phyloP scores from a whole-genome alignment of 1,284 basidiomycete genomes.

The Ustilago xerochloae region DNA sequence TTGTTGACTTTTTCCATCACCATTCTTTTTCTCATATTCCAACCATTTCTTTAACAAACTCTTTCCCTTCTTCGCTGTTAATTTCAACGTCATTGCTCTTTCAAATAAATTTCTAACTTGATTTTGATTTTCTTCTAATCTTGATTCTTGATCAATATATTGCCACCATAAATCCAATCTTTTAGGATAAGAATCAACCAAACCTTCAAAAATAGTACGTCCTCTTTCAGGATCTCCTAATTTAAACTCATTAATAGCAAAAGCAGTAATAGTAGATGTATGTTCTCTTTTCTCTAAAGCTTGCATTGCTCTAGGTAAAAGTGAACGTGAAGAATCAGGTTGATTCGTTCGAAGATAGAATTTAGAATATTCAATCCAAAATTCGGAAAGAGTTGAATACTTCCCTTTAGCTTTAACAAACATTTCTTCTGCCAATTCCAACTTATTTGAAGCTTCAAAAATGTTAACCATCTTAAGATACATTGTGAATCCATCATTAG shows the following conservation, averaged over 20 bases:
- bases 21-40: constrained; percentile 84
- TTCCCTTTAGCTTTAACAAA: constrained; percentile 76
- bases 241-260: constrained; percentile 95
- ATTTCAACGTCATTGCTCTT: constrained; percentile 82
- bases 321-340: constrained; percentile 82
- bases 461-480: constrained; percentile 86
- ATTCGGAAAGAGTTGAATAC: constrained; percentile 88
- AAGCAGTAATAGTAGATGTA: constrained; percentile 91
- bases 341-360: constrained; percentile 78
- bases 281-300: constrained; percentile 95
- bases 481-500: constrained; percentile 92
- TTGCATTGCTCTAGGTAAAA: constrained; percentile 89
- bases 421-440: constrained; percentile 53
- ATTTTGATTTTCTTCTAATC: constrained; percentile 24
- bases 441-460: constrained; percentile 83
- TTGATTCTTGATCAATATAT: constrained; percentile 93
- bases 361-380: constrained; percentile 89
- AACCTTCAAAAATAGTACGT: constrained; percentile 94
- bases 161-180: constrained; percentile 95
- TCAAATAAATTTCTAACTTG: constrained; percentile 78
- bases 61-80: constrained; percentile 95
- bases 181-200: constrained; percentile 92
- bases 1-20: constrained; percentile 84
- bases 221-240: constrained; percentile 92
- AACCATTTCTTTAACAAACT: constrained; percentile 90